These are phyloP conservation scores for Medicago ruthenica DNA, from an alignment of 306 rosid genomes.

Conservation along the genomic window DNA sequence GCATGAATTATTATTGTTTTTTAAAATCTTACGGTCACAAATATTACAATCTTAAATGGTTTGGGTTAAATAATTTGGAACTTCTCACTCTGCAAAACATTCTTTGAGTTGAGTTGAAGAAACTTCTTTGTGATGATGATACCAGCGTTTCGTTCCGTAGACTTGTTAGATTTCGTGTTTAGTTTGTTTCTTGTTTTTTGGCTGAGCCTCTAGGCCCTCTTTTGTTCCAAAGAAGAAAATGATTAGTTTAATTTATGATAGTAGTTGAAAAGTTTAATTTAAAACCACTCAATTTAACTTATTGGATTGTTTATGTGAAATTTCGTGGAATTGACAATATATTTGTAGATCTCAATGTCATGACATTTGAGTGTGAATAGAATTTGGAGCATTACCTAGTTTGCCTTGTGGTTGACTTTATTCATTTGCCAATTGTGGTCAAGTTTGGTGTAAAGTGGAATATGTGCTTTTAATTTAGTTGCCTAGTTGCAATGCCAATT, in stretches of 20 bases:
- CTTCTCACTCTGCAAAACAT: too few species aligned
- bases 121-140: too few species aligned
- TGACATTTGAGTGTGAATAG: constrained; percentile 9
- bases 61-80: too few species aligned
- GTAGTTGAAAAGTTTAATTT: not conserved
- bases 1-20: too few species aligned
- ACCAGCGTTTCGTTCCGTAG: too few species aligned
- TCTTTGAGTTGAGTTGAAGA: too few species aligned
- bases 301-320: not conserved
- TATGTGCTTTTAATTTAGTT: not conserved
- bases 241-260: not conserved
- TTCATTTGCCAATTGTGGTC: not conserved
- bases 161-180: too few species aligned
- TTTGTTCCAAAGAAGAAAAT: too few species aligned
- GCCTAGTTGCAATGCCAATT: constrained; percentile 1
- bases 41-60: too few species aligned
- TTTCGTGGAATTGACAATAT: constrained; percentile 1
- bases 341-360: not conserved
- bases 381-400: not conserved
- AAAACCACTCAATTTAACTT: not conserved
- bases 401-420: constrained; percentile 1
- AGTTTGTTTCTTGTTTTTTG: too few species aligned
- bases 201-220: too few species aligned
- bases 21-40: not conserved
- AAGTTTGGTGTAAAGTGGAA: not conserved